Conservation (phyloP, 495 filamentous ascomycete species). For the Penicillium manginii region DNA sequence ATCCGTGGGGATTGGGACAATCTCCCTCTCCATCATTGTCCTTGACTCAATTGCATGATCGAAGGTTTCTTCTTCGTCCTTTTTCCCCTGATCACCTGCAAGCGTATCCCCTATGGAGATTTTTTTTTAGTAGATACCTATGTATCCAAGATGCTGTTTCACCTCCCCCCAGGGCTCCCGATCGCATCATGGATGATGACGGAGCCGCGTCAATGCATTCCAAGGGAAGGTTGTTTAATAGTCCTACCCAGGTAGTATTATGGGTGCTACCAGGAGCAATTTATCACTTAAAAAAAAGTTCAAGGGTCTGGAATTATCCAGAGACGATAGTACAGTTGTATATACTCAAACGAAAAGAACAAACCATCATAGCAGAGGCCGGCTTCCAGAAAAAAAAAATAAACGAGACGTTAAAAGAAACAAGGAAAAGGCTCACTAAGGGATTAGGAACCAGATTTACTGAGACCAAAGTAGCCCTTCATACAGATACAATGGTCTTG, state of each 20-base stretch:
- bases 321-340: slow-evolving; percentile 40
- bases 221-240: no score
- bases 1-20: slow-evolving; percentile 38
- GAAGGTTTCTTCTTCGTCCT: slow-evolving; percentile 36
- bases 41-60: slow-evolving; percentile 43
- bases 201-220: no score
- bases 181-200: no score
- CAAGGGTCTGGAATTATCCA: slow-evolving; percentile 30
- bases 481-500: neutral
- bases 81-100: neutral
- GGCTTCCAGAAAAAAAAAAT: slow-evolving; percentile 26
- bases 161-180: no score
- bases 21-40: slow-evolving; percentile 34
- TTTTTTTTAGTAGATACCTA: no score
- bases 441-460: neutral
- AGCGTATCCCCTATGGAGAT: no score
- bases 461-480: neutral
- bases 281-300: slow-evolving; percentile 9
- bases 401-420: neutral
- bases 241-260: no score
- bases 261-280: no score
- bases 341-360: slow-evolving; percentile 32
- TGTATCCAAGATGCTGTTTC: no score
- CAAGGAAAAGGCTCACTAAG: slow-evolving; percentile 12
- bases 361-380: slow-evolving; percentile 16